phyloP scores from a whole-genome alignment of 257 asterid species.

The Voacanga thouarsii region DNA sequence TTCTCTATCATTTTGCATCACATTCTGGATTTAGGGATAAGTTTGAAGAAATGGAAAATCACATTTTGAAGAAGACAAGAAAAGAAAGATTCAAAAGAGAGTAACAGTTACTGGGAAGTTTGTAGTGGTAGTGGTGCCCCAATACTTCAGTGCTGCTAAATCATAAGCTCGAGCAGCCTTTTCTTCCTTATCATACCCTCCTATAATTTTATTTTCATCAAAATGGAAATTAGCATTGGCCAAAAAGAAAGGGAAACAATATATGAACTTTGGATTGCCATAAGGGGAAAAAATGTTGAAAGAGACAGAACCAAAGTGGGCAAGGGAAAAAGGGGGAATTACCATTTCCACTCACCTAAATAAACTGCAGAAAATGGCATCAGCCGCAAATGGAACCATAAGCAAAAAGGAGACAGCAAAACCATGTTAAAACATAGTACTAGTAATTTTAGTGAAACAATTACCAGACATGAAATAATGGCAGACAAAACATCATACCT shows the following conservation, averaged over 20 bases:
- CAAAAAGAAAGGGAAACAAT: too few relatives aligned
- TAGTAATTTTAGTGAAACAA: neutral
- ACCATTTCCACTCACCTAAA: slow-evolving; percentile 52
- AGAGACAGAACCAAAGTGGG: too few relatives aligned
- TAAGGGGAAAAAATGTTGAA: neutral
- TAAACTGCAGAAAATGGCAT: slow-evolving; percentile 55
- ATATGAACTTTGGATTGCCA: neutral
- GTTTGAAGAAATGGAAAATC: neutral
- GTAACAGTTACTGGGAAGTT: slow-evolving; percentile 68
- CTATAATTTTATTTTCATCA: slow-evolving; percentile 18
- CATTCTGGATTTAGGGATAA: neutral
- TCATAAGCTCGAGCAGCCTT: slow-evolving; percentile 92
- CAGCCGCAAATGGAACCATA: slow-evolving; percentile 22
- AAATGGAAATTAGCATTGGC: too few relatives aligned
- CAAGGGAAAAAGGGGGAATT: neutral
- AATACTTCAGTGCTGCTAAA: slow-evolving; percentile 87
- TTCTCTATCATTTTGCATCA: neutral
- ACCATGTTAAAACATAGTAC: slow-evolving; percentile 33
- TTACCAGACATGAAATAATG: slow-evolving; percentile 19
- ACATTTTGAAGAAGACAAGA: neutral
- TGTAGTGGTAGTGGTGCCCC: slow-evolving; percentile 92
- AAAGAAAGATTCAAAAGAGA: neutral
- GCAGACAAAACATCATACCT: slow-evolving; percentile 60
- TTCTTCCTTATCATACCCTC: slow-evolving; percentile 95
- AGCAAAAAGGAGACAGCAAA: slow-evolving; percentile 23